phyloP scores from a whole-genome alignment of 179 eudicot species.

The Camellia oleifera region DNA sequence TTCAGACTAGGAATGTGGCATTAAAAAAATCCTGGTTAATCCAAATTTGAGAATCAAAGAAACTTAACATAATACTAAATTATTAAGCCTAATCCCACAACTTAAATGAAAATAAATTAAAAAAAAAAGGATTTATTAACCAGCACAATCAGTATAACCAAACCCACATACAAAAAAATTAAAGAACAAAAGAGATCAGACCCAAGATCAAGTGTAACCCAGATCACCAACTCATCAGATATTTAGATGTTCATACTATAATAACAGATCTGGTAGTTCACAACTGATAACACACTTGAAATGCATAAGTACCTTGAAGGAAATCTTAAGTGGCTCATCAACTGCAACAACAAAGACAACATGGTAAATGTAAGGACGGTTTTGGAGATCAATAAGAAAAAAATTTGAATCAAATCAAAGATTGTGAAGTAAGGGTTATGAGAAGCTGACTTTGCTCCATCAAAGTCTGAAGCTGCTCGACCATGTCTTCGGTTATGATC shows the following conservation, averaged over 20 bases:
- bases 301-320: constrained; percentile 56
- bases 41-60: not conserved
- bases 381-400: constrained; percentile 28
- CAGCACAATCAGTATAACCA: not conserved
- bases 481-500: constrained; percentile 48
- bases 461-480: constrained; percentile 63
- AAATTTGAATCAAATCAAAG: not conserved
- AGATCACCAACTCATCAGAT: not conserved
- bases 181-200: not conserved
- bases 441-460: constrained; percentile 54
- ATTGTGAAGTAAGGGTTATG: constrained; percentile 14
- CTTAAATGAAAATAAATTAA: not conserved
- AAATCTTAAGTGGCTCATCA: constrained; percentile 62
- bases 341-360: constrained; percentile 48
- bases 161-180: not conserved
- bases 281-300: not conserved
- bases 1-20: not conserved
- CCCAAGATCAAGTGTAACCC: constrained; percentile 12
- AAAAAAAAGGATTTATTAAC: not conserved
- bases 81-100: not conserved
- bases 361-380: constrained; percentile 9
- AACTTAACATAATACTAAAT: not conserved
- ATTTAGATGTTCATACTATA: not conserved
- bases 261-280: not conserved
- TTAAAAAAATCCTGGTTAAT: not conserved